Percentiles rank a stretch among this genome's conserved stretches.
phyloP scores from a whole-genome alignment of 768 basidiomycete genomes.

The Candolleomyces aberdarensis region DNA sequence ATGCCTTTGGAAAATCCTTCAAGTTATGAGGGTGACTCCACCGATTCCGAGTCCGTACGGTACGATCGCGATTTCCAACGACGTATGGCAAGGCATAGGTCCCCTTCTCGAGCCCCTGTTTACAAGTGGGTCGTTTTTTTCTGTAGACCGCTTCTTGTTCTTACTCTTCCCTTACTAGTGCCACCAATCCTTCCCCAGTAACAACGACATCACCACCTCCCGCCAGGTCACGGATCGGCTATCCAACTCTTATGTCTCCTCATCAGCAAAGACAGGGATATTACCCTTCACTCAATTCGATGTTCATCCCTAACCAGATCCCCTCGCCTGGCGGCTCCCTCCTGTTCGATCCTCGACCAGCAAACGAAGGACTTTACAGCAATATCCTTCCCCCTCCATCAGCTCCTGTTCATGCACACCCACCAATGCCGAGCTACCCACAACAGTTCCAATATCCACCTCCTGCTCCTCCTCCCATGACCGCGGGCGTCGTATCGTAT shows the following conservation, averaged over 20 bases:
- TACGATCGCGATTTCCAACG: slow-evolving; percentile 20
- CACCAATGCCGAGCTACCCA: slow-evolving; percentile 2
- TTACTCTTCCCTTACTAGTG: slow-evolving; percentile 35
- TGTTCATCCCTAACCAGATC: slow-evolving; percentile 48
- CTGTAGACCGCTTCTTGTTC: background rate
- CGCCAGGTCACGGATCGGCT: slow-evolving; percentile 45
- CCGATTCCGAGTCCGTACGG: slow-evolving; percentile 43
- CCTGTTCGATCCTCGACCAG: slow-evolving; percentile 36
- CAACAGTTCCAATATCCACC: slow-evolving; percentile 1
- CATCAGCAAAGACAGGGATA: slow-evolving; percentile 81
- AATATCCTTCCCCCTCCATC: background rate
- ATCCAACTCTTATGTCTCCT: slow-evolving; percentile 74
- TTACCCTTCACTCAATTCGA: slow-evolving; percentile 70
- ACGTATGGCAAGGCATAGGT: slow-evolving; percentile 16
- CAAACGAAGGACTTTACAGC: slow-evolving; percentile 9
- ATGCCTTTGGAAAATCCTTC: slow-evolving; percentile 70
- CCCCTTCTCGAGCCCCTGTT: slow-evolving; percentile 25
- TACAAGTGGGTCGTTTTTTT: slow-evolving; percentile 18
- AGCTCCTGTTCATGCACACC: background rate
- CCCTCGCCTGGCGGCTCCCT: slow-evolving; percentile 38
- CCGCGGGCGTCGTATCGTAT: slow-evolving; percentile 19
- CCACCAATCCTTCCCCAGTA: slow-evolving; percentile 37
- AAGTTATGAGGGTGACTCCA: slow-evolving; percentile 45
- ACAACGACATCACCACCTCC: slow-evolving; percentile 74
- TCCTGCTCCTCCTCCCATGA: slow-evolving; percentile 22